Conservation (phyloP, 805 yeast genomes). For the Maudiozyma serrabonitensis region DNA sequence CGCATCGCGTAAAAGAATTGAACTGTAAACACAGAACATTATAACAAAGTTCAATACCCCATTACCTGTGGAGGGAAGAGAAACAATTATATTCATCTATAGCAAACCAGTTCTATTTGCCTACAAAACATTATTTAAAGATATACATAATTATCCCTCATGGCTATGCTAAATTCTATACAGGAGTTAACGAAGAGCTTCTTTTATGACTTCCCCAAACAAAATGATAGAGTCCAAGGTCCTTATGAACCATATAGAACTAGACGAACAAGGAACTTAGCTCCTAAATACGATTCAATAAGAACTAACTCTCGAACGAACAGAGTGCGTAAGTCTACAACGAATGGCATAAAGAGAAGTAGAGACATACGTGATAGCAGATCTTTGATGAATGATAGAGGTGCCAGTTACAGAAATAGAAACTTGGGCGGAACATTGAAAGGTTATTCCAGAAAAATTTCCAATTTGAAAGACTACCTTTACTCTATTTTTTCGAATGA, state of each 20-base stretch:
- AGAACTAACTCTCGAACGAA: background rate
- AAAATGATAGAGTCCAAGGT: background rate
- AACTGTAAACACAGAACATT: no score
- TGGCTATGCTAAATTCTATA: background rate
- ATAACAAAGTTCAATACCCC: no score
- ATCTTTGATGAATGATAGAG: no score
- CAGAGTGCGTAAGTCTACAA: background rate
- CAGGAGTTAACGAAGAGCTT: background rate
- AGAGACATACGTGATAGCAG: no score
- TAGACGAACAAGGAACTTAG: background rate
- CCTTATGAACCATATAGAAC: background rate
- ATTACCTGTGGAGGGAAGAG: no score
- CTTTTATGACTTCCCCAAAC: background rate
- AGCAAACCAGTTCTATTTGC: no score
- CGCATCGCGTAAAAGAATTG: no score
- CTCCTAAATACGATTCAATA: background rate
- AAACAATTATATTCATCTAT: no score
- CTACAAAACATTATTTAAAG: no score
- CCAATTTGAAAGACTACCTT: background rate
- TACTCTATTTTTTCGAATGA: slow-evolving; percentile 13
- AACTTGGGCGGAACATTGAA: background rate
- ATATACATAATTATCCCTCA: no score
- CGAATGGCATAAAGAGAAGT: background rate
- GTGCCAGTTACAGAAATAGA: no score
- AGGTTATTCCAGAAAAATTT: background rate